Conservation (phyloP, 176 grass and related monocot genomes). For the Eragrostis curvula region DNA sequence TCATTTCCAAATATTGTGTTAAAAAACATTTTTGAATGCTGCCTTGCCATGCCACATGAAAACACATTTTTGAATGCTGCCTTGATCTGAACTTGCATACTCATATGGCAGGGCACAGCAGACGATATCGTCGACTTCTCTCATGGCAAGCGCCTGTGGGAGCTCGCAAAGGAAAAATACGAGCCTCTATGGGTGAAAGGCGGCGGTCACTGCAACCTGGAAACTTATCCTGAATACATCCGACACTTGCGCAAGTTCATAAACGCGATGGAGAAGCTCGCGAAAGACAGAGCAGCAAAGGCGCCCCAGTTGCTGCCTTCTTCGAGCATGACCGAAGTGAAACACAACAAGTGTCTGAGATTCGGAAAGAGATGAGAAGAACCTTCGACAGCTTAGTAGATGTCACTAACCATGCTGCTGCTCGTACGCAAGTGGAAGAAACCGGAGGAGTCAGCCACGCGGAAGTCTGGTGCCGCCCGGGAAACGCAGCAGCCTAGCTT, state of each 20-base stretch:
- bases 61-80: neutral
- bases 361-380: slow-evolving; percentile 64
- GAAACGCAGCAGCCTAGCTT: neutral
- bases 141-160: slow-evolving; percentile 88
- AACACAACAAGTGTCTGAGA: slow-evolving; percentile 88
- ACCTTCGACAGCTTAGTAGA: neutral
- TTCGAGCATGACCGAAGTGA: slow-evolving; percentile 66
- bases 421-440: slow-evolving; percentile 25
- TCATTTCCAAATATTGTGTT: slow-evolving; percentile 9
- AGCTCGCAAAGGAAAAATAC: slow-evolving; percentile 90
- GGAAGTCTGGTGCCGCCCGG: neutral
- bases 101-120: slow-evolving; percentile 66
- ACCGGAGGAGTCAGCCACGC: neutral
- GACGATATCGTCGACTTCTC: slow-evolving; percentile 92
- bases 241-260: slow-evolving; percentile 86
- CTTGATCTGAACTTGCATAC: neutral
- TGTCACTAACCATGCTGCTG: slow-evolving; percentile 24
- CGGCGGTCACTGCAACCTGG: slow-evolving; percentile 93
- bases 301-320: slow-evolving; percentile 19
- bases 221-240: slow-evolving; percentile 92
- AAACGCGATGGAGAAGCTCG: slow-evolving; percentile 82
- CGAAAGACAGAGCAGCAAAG: slow-evolving; percentile 37
- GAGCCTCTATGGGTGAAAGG: slow-evolving; percentile 93
- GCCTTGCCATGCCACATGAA: neutral
- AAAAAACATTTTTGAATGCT: neutral